phyloP scores from a whole-genome alignment of 2,329 filamentous ascomycete genomes.

The Stachybotrys chlorohalonatus region DNA sequence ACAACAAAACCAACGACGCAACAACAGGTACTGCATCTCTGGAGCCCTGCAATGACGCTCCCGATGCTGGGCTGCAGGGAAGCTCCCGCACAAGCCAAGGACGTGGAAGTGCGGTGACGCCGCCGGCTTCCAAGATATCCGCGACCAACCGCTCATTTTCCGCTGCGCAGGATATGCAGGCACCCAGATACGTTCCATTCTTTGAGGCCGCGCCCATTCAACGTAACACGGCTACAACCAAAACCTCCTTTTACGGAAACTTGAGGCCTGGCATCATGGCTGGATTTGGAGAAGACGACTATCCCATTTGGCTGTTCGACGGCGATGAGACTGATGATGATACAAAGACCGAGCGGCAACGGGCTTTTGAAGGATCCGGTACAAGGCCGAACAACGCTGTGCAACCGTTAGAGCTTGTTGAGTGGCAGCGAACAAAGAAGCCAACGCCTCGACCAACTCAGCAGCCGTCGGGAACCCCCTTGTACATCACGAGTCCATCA shows the following conservation, averaged over 20 bases:
- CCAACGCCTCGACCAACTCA: neutral
- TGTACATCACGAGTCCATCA: neutral
- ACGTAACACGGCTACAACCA: slow-evolving; percentile 16
- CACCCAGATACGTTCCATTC: slow-evolving; percentile 12
- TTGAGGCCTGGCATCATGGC: slow-evolving; percentile 20
- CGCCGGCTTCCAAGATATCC: too few species aligned
- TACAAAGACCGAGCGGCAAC: neutral
- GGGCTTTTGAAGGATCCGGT: neutral
- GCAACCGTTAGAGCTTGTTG: neutral
- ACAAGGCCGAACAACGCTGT: neutral
- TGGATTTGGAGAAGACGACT: slow-evolving; percentile 20
- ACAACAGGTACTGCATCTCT: neutral
- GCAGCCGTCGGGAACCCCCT: too few species aligned
- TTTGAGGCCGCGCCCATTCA: slow-evolving; percentile 13
- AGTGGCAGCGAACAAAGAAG: neutral
- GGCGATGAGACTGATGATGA: slow-evolving; percentile 15
- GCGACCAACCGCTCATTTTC: neutral
- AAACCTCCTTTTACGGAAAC: slow-evolving; percentile 16
- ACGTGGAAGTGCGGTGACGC: too few species aligned
- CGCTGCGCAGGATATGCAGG: slow-evolving; percentile 4
- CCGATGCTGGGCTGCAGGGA: neutral
- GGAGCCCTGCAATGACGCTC: neutral
- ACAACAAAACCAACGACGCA: slow-evolving; percentile 1
- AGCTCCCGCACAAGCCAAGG: too few species aligned
- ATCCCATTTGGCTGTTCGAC: slow-evolving; percentile 18